Percentiles rank a stretch among this genome's conserved stretches.
Evolutionary conservation across 2,329 filamentous ascomycete genomes (phyloP).

Genomic region (Fusarium penzigii): DNA sequence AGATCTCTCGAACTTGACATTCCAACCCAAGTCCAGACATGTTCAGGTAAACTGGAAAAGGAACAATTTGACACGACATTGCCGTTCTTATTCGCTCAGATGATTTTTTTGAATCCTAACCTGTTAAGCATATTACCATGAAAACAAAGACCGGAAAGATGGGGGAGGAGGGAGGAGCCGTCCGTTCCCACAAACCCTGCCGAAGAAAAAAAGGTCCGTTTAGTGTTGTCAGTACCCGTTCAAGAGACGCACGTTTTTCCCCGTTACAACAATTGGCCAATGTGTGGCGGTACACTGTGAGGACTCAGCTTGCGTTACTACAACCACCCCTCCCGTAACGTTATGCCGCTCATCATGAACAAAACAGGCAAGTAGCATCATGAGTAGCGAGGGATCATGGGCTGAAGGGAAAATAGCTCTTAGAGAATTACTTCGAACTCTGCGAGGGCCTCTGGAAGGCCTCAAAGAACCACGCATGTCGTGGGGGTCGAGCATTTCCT

Average conservation of each 20-base stretch:
- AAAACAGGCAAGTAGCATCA: not conserved
- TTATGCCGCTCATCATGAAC: not conserved
- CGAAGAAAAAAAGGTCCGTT: conserved; percentile 1
- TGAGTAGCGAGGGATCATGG: not conserved
- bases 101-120: conserved; percentile 11
- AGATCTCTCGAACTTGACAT: conserved; percentile 16
- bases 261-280: not conserved
- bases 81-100: conserved; percentile 20
- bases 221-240: not conserved
- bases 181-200: conserved; percentile 31
- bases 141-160: conserved; percentile 10
- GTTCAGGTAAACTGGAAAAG: conserved; percentile 12
- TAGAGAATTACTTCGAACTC: not conserved
- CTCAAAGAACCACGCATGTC: not conserved
- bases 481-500: too few relatives aligned
- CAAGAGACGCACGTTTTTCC: not conserved
- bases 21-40: conserved; percentile 11
- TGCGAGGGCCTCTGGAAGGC: not conserved
- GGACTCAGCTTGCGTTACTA: not conserved
- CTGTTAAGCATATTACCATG: conserved; percentile 6
- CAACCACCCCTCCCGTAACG: not conserved
- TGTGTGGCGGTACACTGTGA: not conserved
- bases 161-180: conserved; percentile 17
- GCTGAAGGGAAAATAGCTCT: not conserved
- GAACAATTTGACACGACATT: conserved; percentile 7